phyloP scores from a whole-genome alignment of 306 rosid species.

The Echinosophora koreensis region DNA sequence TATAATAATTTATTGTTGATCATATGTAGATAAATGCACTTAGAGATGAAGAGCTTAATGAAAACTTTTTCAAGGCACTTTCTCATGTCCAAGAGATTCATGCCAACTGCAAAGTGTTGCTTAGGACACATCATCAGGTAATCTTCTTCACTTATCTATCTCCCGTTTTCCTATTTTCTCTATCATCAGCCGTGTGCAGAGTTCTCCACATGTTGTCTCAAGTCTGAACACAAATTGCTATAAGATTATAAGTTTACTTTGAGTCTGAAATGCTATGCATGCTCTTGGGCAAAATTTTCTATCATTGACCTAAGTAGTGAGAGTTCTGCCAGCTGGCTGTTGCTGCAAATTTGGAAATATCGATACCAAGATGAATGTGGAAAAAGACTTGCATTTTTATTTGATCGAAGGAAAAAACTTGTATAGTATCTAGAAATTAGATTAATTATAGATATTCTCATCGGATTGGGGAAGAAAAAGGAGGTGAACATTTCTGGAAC shows the following conservation, averaged over 20 bases:
- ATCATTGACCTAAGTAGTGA: slow-evolving; percentile 29
- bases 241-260: slow-evolving; percentile 31
- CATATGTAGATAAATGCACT: slow-evolving; percentile 74
- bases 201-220: slow-evolving; percentile 15
- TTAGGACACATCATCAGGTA: slow-evolving; percentile 98
- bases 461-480: neutral
- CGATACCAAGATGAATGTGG: slow-evolving; percentile 6
- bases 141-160: slow-evolving; percentile 18
- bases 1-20: slow-evolving; percentile 39
- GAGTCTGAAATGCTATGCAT: slow-evolving; percentile 16
- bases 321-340: slow-evolving; percentile 25
- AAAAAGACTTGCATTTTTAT: slow-evolving; percentile 8
- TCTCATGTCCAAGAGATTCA: slow-evolving; percentile 97
- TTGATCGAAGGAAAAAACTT: slow-evolving; percentile 8
- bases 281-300: neutral
- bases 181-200: slow-evolving; percentile 2
- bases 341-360: slow-evolving; percentile 15
- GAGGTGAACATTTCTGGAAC: neutral
- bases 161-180: slow-evolving; percentile 18
- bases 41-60: slow-evolving; percentile 86
- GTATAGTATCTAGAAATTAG: neutral
- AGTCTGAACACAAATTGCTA: slow-evolving; percentile 31
- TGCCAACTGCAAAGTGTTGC: slow-evolving; percentile 87
- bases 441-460: slow-evolving; percentile 17
- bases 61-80: slow-evolving; percentile 87